A percentile compares a stretch with the other conserved stretches of the same genome.
Conservation (phyloP, 2,329 filamentous ascomycete species). For the Colletotrichum noveboracense region DNA sequence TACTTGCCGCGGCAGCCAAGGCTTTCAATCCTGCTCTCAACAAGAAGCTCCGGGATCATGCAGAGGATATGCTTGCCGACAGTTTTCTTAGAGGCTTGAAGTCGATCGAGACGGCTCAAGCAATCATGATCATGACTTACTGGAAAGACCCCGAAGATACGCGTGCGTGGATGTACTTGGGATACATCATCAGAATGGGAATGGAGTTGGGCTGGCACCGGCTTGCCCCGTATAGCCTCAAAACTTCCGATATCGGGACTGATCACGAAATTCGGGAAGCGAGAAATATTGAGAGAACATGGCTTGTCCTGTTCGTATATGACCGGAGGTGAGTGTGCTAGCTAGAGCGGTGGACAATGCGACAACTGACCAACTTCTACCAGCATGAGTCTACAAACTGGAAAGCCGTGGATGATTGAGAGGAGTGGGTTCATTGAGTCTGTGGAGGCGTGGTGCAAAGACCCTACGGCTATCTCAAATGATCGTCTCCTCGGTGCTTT, state of each 20-base stretch:
- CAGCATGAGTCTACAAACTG: constrained; percentile 45
- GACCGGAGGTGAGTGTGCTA: background rate
- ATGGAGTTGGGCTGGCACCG: constrained; percentile 44
- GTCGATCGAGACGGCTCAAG: constrained; percentile 43
- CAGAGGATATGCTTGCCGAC: constrained; percentile 32
- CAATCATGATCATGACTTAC: constrained; percentile 42
- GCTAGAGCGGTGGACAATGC: rapidly evolving
- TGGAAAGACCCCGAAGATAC: constrained; percentile 48
- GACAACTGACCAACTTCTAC: background rate
- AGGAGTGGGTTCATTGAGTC: constrained; percentile 39
- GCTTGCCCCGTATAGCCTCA: constrained; percentile 19
- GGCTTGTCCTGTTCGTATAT: constrained; percentile 6
- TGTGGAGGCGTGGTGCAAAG: constrained; percentile 38
- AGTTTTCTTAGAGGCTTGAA: constrained; percentile 37
- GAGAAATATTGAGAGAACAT: constrained; percentile 1
- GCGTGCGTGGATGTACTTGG: constrained; percentile 42
- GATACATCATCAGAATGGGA: constrained; percentile 44
- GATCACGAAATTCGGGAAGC: background rate
- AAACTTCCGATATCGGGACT: background rate
- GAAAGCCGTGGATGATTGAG: constrained; percentile 48
- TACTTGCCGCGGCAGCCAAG: constrained; percentile 39
- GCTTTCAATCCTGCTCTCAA: constrained; percentile 39
- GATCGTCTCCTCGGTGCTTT: constrained; percentile 42
- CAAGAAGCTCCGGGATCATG: constrained; percentile 8
- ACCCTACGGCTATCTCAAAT: constrained; percentile 31